Conservation (phyloP, 176 grass and related monocot species). For the Eremochloa ophiuroides region DNA sequence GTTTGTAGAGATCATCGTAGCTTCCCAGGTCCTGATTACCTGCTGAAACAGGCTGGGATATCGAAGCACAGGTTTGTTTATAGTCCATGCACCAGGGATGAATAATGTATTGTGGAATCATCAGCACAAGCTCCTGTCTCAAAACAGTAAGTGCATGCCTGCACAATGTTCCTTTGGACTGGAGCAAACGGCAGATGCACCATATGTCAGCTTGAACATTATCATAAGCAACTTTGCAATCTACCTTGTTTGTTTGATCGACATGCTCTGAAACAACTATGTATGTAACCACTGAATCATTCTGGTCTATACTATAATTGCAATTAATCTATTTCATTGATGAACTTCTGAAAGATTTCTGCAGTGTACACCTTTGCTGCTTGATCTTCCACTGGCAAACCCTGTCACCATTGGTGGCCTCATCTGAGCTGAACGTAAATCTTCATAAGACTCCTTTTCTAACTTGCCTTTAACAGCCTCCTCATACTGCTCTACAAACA, state of each 20-base stretch:
- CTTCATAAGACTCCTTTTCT: conserved; percentile 66
- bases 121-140: conserved; percentile 59
- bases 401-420: conserved; percentile 47
- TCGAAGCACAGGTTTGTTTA: conserved; percentile 58
- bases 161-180: conserved; percentile 83
- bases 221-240: conserved; percentile 70
- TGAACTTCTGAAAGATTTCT: conserved; percentile 70
- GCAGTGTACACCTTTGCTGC: conserved; percentile 66
- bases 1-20: conserved; percentile 76
- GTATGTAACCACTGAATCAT: conserved; percentile 47
- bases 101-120: conserved; percentile 79
- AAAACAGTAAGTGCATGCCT: conserved; percentile 83
- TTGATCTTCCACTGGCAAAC: conserved; percentile 60
- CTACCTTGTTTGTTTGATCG: conserved; percentile 52
- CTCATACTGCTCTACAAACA: conserved; percentile 70
- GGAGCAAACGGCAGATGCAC: conserved; percentile 75
- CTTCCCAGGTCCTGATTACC: conserved; percentile 48
- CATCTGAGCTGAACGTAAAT: conserved; percentile 73
- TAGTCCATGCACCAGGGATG: conserved; percentile 79
- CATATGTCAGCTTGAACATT: conserved; percentile 71
- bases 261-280: conserved; percentile 63
- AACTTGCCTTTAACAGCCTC: conserved; percentile 44
- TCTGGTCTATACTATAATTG: conserved; percentile 53
- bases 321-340: conserved; percentile 59
- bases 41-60: conserved; percentile 26